Conservation (phyloP, 768 basidiomycete genomes). For the Lentinula edodes region DNA sequence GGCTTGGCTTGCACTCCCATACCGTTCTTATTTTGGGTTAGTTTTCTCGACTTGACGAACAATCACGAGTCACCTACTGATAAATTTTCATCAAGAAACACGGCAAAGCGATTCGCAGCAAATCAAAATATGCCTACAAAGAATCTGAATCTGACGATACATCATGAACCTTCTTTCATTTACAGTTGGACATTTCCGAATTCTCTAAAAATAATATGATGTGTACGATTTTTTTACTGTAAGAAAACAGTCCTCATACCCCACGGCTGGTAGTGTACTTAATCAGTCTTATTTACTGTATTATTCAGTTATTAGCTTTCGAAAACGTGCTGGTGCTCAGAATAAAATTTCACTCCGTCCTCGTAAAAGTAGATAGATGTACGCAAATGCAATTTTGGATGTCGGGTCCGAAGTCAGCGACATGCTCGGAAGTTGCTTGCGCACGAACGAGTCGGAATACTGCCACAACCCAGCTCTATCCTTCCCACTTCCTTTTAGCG, state of each 20-base stretch:
- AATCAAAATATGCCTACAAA: constrained; percentile 35
- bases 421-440: background rate
- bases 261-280: no score
- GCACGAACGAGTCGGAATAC: background rate
- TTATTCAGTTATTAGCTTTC: no score
- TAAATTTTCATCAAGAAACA: constrained; percentile 33
- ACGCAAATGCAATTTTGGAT: background rate
- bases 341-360: no score
- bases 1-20: constrained; percentile 48
- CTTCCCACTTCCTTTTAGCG: background rate
- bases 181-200: background rate
- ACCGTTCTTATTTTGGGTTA: constrained; percentile 50
- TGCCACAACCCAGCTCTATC: background rate
- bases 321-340: no score
- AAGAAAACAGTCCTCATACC: no score
- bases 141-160: constrained; percentile 22
- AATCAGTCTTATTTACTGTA: no score
- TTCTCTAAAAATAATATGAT: background rate
- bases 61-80: background rate
- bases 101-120: constrained; percentile 36
- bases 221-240: background rate
- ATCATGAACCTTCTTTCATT: background rate
- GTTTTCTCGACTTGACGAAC: constrained; percentile 14
- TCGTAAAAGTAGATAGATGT: no score
- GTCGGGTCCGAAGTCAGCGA: background rate